Evolutionary conservation across 257 asterid species (phyloP), one percentile per base, ranked within the genome.

Genomic region (Thymus mandschuricus): DNA sequence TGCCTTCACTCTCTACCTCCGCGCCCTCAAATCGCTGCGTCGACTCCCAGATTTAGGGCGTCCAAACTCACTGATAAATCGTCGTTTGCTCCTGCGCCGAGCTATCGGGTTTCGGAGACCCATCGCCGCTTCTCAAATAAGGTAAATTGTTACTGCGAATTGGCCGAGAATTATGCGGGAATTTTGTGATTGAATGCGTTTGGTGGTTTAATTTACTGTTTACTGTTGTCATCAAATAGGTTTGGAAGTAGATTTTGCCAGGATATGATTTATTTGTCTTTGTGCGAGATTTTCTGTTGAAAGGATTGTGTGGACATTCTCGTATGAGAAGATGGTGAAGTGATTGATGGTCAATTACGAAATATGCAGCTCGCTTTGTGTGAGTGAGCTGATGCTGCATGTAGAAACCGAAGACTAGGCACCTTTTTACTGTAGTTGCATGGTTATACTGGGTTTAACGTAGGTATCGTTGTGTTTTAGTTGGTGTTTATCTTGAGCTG

Each of bases 1-100:
- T 85, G 85, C 79, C 58, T 81, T 68, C 87, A 74, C 73, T 79
- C 88, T 64, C 73, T 76, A 66, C 90, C 86, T 12, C 86, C 6
- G 71, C 83, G 82, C 73, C 89, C 88, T 3, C 60, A 9, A 73
- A 31, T 49, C 60, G 66, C 82, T 7, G 40, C 70, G 65, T 78
- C 86, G n/a, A 52, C 66, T 59, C 82, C 77, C 58, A 65, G 76
- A 69, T 73, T 81, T 55, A 69, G 89, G 83, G 76, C 82, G 66
- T 77, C 86, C 1, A 84, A 80, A 70, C 81, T 88, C 64, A 27
- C 78, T 62, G 76, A 84, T 52, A 79, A 77, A 77, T 76, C 86
- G 33, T 49, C 76, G 1, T 75, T 83, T 45, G 71, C 86, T 28
- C 80, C 80, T 65, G 38, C 81, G 7, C 76, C 31, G 31, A 63